phyloP scores from a whole-genome alignment of 805 yeast genomes.

The Candida wancherniae region DNA sequence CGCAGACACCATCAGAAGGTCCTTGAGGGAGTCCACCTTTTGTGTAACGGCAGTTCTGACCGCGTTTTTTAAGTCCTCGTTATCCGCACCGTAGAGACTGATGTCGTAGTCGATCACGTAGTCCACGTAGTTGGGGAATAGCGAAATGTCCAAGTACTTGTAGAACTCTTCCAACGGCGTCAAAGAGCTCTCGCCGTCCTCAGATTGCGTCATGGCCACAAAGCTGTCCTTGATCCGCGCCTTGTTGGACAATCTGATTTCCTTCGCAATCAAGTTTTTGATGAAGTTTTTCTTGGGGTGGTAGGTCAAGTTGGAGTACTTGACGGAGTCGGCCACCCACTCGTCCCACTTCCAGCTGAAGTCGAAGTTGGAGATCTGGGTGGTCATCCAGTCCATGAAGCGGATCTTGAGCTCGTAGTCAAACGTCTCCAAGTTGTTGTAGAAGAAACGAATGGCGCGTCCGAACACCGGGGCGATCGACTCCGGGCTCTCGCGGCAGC shows the following conservation, averaged over 20 bases:
- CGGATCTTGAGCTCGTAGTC: slow-evolving; percentile 72
- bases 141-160: slow-evolving; percentile 35
- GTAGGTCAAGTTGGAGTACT: slow-evolving; percentile 41
- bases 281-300: slow-evolving; percentile 76
- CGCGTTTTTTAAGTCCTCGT: slow-evolving; percentile 22
- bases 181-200: slow-evolving; percentile 16
- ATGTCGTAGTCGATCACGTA: slow-evolving; percentile 32
- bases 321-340: slow-evolving; percentile 66
- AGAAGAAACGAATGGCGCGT: slow-evolving; percentile 76
- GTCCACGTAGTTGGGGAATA: slow-evolving; percentile 26
- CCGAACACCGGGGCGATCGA: slow-evolving; percentile 94
- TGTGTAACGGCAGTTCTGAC: slow-evolving; percentile 23
- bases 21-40: slow-evolving; percentile 20
- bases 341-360: slow-evolving; percentile 98
- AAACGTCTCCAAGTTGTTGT: slow-evolving; percentile 56
- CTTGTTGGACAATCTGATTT: slow-evolving; percentile 74
- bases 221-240: slow-evolving; percentile 68
- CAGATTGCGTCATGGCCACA: slow-evolving; percentile 26
- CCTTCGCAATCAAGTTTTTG: slow-evolving; percentile 75
- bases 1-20: slow-evolving; percentile 22
- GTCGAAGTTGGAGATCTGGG: slow-evolving; percentile 88
- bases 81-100: slow-evolving; percentile 29
- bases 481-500: slow-evolving; percentile 67
- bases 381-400: slow-evolving; percentile 85
- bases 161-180: slow-evolving; percentile 33